Conservation (phyloP, 768 basidiomycete genomes). For the Neoboletus magnificus region DNA sequence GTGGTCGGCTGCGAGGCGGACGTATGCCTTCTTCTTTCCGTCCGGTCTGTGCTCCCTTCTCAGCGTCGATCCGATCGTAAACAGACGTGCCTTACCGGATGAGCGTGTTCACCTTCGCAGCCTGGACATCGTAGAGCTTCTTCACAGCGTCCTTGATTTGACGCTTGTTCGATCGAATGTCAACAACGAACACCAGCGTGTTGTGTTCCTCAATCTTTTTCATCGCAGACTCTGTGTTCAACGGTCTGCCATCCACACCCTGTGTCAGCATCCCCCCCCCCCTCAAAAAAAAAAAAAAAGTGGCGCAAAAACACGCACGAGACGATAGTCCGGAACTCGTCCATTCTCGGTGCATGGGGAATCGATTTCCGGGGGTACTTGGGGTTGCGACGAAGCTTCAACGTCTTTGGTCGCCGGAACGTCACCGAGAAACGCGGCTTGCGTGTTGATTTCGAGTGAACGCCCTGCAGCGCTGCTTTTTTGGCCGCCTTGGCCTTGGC, state of each 20-base stretch:
- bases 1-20: constrained; percentile 91
- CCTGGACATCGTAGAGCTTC: constrained; percentile 97
- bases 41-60: constrained; percentile 64
- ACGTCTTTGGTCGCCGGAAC: constrained; percentile 96
- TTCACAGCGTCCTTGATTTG: constrained; percentile 99
- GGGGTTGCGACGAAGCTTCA: constrained; percentile 77
- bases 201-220: constrained; percentile 99
- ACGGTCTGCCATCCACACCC: constrained; percentile 44
- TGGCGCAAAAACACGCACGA: constrained; percentile 50
- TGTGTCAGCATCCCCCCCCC: neutral
- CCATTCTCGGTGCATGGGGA: constrained; percentile 91
- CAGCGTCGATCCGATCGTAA: neutral
- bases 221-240: constrained; percentile 98
- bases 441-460: constrained; percentile 67
- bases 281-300: neutral
- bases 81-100: constrained; percentile 67
- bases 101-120: constrained; percentile 95
- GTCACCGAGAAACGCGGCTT: constrained; percentile 84
- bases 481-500: constrained; percentile 91
- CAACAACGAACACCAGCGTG: constrained; percentile 97
- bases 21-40: constrained; percentile 99
- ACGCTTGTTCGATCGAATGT: constrained; percentile 93
- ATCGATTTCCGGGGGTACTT: constrained; percentile 96
- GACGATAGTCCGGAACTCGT: constrained; percentile 92
- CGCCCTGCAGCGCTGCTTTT: constrained; percentile 93